Evolutionary conservation across 2,329 filamentous ascomycete genomes (phyloP).

Genomic region (Trichoderma lentiforme): DNA sequence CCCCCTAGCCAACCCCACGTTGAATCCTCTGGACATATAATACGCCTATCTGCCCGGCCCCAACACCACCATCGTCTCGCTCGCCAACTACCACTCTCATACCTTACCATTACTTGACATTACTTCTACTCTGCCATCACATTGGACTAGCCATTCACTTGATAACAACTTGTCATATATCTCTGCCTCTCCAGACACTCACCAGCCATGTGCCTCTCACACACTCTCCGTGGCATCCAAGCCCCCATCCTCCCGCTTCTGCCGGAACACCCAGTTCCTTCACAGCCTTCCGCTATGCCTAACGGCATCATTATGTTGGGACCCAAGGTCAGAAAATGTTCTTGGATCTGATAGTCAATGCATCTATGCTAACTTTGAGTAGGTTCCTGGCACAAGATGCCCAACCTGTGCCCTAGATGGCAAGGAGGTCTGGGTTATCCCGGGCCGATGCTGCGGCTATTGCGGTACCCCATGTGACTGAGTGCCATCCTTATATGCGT

Average conservation of each 20-base stretch:
- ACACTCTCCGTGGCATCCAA: not conserved
- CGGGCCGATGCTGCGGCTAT: slow-evolving; percentile 48
- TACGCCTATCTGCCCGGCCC: not conserved
- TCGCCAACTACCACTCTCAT: not conserved
- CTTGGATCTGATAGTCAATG: not conserved
- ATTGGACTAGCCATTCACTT: not conserved
- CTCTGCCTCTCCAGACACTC: not conserved
- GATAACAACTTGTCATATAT: not conserved
- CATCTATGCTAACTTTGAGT: not conserved
- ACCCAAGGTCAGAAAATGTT: slow-evolving; percentile 18
- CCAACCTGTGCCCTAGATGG: slow-evolving; percentile 48
- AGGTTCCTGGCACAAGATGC: slow-evolving; percentile 51
- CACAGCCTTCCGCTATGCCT: not conserved
- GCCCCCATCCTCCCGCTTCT: slow-evolving; percentile 1
- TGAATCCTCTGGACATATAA: slow-evolving; percentile 10
- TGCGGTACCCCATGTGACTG: slow-evolving; percentile 45
- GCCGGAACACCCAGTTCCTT: not conserved
- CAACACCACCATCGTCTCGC: not conserved
- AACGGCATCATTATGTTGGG: slow-evolving; percentile 17
- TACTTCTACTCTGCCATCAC: not conserved
- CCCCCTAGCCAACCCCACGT: slow-evolving; percentile 12
- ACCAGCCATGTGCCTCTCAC: slow-evolving; percentile 13
- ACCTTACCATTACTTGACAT: not conserved
- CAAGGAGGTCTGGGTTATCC: slow-evolving; percentile 55
- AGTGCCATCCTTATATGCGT: not conserved